A percentile compares a stretch with the other conserved stretches of the same genome.
Conservation (phyloP, 2,329 filamentous ascomycete genomes). For the Penicillium sp. region DNA sequence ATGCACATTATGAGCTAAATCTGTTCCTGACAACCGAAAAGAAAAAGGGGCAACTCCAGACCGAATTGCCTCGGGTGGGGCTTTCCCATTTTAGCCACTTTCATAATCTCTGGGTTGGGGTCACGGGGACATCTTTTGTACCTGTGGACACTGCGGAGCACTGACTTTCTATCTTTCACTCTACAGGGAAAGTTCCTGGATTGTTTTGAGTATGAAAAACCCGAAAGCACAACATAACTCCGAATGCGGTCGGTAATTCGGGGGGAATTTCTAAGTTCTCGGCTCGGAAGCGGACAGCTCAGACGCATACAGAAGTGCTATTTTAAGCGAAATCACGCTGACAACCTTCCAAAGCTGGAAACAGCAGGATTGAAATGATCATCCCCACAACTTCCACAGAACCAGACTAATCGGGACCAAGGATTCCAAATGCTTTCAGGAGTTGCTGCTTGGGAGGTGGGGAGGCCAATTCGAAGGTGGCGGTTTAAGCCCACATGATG, state of each 20-base stretch:
- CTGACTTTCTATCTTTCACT: background rate
- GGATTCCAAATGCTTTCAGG: background rate
- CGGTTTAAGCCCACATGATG: slow-evolving; percentile 10
- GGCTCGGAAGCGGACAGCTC: slow-evolving; percentile 5
- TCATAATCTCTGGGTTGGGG: background rate
- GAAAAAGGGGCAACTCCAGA: slow-evolving; percentile 1
- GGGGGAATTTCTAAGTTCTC: background rate
- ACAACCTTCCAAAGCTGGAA: background rate
- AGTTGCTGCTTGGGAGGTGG: background rate
- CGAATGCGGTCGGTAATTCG: background rate
- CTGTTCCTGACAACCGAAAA: too few species aligned
- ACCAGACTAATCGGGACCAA: background rate
- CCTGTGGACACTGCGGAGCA: background rate
- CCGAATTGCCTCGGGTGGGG: slow-evolving; percentile 5
- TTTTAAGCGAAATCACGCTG: background rate
- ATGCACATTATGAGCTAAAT: background rate
- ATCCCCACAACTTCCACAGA: background rate
- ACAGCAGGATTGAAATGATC: background rate
- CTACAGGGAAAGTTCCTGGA: background rate
- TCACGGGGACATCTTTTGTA: background rate
- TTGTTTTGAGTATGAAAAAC: background rate
- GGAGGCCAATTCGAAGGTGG: background rate
- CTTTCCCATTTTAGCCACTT: slow-evolving; percentile 1
- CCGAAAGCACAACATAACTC: background rate
- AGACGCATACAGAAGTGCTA: background rate